These are phyloP conservation scores for Xerophyta viscosa DNA, from an alignment of 106 monocot genomes.

Conservation along the genomic window DNA sequence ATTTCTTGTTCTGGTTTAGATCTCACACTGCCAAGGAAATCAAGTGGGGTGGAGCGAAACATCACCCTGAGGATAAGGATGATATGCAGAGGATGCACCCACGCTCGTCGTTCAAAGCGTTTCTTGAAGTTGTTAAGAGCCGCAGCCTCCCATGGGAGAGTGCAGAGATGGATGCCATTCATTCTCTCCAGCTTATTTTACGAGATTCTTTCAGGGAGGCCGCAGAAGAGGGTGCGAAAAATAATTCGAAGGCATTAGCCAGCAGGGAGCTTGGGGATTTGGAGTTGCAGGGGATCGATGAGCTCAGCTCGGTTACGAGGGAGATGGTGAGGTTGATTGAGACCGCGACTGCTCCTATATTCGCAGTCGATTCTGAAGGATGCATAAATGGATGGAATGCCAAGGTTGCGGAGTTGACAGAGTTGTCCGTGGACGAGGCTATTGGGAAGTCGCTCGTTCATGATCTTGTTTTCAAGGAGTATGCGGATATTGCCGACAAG, in stretches of 20 bases:
- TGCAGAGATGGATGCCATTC: slow-evolving; percentile 96
- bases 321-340: slow-evolving; percentile 97
- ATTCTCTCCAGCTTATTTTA: slow-evolving; percentile 88
- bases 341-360: slow-evolving; percentile 86
- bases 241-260: slow-evolving; percentile 46
- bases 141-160: slow-evolving; percentile 93
- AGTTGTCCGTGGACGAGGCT: slow-evolving; percentile 70
- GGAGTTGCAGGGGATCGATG: slow-evolving; percentile 80
- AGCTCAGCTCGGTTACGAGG: slow-evolving; percentile 82
- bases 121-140: slow-evolving; percentile 89
- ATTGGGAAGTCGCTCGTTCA: slow-evolving; percentile 84
- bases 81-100: slow-evolving; percentile 90
- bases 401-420: slow-evolving; percentile 75
- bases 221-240: slow-evolving; percentile 20
- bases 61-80: slow-evolving; percentile 92
- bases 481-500: slow-evolving; percentile 45
- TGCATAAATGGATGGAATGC: slow-evolving; percentile 92
- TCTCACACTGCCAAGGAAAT: slow-evolving; percentile 93
- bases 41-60: slow-evolving; percentile 97
- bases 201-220: slow-evolving; percentile 75
- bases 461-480: slow-evolving; percentile 83
- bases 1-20: slow-evolving; percentile 91
- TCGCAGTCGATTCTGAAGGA: slow-evolving; percentile 76
- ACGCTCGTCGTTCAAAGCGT: slow-evolving; percentile 83
- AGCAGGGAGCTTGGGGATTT: slow-evolving; percentile 38